Conservation (phyloP, 192 early-diverging fungal genomes). For the Mortierella claussenii region DNA sequence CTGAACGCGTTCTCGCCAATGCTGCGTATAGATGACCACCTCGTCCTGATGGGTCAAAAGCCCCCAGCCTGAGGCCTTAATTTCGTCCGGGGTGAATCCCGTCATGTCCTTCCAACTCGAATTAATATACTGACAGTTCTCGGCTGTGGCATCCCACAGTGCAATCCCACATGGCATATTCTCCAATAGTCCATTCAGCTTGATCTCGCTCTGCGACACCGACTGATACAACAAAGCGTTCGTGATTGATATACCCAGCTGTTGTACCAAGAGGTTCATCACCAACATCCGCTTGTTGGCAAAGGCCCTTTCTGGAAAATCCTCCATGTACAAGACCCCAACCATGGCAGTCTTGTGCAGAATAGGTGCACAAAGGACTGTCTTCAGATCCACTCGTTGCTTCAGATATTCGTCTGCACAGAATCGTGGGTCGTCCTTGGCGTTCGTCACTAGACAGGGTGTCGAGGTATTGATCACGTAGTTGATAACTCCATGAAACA, state of each 20-base stretch:
- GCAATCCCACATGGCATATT: constrained; percentile 53
- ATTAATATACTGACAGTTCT: constrained; percentile 45
- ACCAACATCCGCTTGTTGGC: constrained; percentile 55
- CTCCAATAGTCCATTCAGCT: constrained; percentile 46
- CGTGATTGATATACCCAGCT: constrained; percentile 62
- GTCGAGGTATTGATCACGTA: constrained; percentile 43
- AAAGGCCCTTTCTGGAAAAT: constrained; percentile 59
- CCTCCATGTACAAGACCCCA: constrained; percentile 60
- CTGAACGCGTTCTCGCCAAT: constrained; percentile 38
- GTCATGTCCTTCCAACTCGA: constrained; percentile 53
- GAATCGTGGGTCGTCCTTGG: constrained; percentile 48
- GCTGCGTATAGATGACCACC: constrained; percentile 25
- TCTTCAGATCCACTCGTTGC: constrained; percentile 48
- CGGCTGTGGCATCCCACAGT: constrained; percentile 44
- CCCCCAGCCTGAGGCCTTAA: constrained; percentile 35
- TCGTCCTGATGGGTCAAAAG: constrained; percentile 36
- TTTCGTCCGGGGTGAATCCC: constrained; percentile 35
- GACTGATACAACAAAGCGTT: constrained; percentile 62
- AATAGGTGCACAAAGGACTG: constrained; percentile 61
- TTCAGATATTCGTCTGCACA: constrained; percentile 46
- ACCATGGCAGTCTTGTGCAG: constrained; percentile 56
- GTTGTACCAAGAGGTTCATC: constrained; percentile 59
- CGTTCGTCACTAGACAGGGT: constrained; percentile 34
- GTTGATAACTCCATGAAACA: constrained; percentile 51
- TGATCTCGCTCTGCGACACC: constrained; percentile 46